Percentiles rank a stretch among this genome's conserved stretches.
phyloP scores from a whole-genome alignment of 2,329 filamentous ascomycete genomes.

The Sarocladiaceae sp. region DNA sequence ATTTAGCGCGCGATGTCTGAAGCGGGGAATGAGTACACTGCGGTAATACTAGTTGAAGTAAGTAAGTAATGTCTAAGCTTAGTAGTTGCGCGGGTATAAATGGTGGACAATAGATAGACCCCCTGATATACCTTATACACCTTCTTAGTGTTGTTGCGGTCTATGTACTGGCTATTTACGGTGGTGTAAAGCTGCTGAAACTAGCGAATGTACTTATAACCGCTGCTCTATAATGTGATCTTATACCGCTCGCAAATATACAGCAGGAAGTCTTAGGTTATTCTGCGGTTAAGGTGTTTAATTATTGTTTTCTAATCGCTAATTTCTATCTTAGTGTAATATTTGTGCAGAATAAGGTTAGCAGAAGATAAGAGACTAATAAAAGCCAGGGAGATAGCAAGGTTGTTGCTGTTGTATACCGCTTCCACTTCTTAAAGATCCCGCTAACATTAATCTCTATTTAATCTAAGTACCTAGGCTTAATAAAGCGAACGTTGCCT shows the following conservation, averaged over 20 bases:
- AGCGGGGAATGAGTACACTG: constrained; percentile 16
- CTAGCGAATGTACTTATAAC: constrained; percentile 19
- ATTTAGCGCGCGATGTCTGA: constrained; percentile 17
- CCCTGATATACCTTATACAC: constrained; percentile 19
- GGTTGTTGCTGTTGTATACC: constrained; percentile 11
- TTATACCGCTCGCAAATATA: constrained; percentile 17
- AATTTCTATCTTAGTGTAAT: constrained; percentile 16
- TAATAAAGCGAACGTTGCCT: constrained; percentile 15
- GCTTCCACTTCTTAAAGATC: constrained; percentile 18
- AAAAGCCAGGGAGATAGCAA: not conserved
- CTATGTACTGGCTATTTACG: constrained; percentile 16
- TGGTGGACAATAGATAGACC: constrained; percentile 2
- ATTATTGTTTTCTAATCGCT: constrained; percentile 16
- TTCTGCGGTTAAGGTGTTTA: constrained; percentile 13
- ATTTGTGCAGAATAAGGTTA: constrained; percentile 13
- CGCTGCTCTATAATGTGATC: constrained; percentile 17
- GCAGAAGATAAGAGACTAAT: constrained; percentile 2
- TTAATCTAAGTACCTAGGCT: constrained; percentile 16
- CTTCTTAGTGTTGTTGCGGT: constrained; percentile 19
- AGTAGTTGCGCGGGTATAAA: not conserved
- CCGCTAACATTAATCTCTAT: constrained; percentile 18
- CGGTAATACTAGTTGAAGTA: constrained; percentile 17
- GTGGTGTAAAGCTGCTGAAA: constrained; percentile 21
- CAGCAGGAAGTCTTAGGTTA: constrained; percentile 20
- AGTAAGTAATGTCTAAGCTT: constrained; percentile 6